Percentiles rank a stretch among this genome's conserved stretches.
Evolutionary conservation across 768 basidiomycete genomes (phyloP).

Genomic region (Termitomyces sp.): DNA sequence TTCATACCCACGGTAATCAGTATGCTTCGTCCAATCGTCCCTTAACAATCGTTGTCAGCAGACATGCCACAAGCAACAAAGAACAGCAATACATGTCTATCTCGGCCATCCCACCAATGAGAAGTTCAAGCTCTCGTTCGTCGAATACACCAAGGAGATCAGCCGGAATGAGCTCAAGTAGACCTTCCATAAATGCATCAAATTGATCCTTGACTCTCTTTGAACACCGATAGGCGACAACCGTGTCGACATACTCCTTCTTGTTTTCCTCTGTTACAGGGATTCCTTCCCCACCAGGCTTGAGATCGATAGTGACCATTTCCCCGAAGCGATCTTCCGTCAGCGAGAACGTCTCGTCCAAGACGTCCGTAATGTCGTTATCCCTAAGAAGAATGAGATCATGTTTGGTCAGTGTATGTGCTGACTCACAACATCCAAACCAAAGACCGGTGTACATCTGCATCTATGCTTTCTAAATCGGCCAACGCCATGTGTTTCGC

Average conservation of each 20-base stretch:
- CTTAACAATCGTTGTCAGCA: slow-evolving; percentile 24
- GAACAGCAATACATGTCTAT: slow-evolving; percentile 65
- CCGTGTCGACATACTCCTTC: slow-evolving; percentile 68
- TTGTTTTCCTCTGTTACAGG: slow-evolving; percentile 73
- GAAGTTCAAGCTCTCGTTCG: slow-evolving; percentile 81
- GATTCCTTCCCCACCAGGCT: slow-evolving; percentile 53
- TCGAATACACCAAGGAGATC: slow-evolving; percentile 89
- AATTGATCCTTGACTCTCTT: slow-evolving; percentile 81
- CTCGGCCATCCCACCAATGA: slow-evolving; percentile 92
- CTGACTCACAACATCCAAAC: slow-evolving; percentile 68
- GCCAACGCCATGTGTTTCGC: slow-evolving; percentile 52
- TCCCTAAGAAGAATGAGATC: slow-evolving; percentile 39
- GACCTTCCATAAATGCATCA: slow-evolving; percentile 79
- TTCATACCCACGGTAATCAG: slow-evolving; percentile 86
- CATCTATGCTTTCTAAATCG: slow-evolving; percentile 68
- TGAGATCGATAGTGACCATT: slow-evolving; percentile 60
- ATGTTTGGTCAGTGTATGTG: too few relatives aligned
- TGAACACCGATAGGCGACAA: slow-evolving; percentile 82
- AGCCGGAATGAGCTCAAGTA: slow-evolving; percentile 74
- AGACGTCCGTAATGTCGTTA: slow-evolving; percentile 70
- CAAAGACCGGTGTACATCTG: slow-evolving; percentile 63
- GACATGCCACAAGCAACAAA: background rate
- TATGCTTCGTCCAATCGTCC: slow-evolving; percentile 93
- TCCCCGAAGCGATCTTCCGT: slow-evolving; percentile 78
- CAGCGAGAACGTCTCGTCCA: slow-evolving; percentile 68